These are phyloP conservation scores for Nelumbo lutea DNA, from an alignment of 164 flowering plant genomes.

Conservation along the genomic window DNA sequence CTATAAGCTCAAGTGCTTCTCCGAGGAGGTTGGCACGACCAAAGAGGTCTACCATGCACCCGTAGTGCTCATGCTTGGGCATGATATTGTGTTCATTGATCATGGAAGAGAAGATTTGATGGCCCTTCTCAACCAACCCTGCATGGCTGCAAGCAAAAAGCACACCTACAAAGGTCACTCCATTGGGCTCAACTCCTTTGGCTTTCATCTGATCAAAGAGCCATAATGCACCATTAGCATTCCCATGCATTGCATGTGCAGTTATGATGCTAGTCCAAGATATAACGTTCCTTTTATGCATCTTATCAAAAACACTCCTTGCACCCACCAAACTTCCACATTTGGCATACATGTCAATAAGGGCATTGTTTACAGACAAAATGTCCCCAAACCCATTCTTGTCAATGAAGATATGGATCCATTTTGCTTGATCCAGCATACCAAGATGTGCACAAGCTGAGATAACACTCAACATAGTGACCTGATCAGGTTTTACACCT, in stretches of 20 bases:
- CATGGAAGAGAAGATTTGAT: conserved; percentile 55
- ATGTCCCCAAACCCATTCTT: conserved; percentile 41
- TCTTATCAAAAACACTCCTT: conserved; percentile 42
- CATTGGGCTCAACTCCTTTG: conserved; percentile 52
- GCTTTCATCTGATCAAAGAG: conserved; percentile 56
- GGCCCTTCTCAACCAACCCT: conserved; percentile 65
- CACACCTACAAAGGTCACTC: conserved; percentile 60
- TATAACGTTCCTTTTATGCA: conserved; percentile 62
- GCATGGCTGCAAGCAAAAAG: conserved; percentile 87
- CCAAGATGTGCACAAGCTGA: conserved; percentile 81
- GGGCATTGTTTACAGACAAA: conserved; percentile 58
- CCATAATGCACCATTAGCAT: conserved; percentile 45
- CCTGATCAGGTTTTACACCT: conserved; percentile 58
- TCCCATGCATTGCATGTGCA: conserved; percentile 64
- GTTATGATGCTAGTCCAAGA: conserved; percentile 76
- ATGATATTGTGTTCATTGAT: conserved; percentile 39
- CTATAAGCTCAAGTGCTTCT: conserved; percentile 61
- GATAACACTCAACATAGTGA: conserved; percentile 72
- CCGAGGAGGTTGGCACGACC: conserved; percentile 61
- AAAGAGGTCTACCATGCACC: conserved; percentile 79
- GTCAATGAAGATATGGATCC: conserved; percentile 43
- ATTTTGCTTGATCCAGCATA: conserved; percentile 50
- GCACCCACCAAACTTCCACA: conserved; percentile 68
- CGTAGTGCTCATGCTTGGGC: conserved; percentile 66
- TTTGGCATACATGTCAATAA: conserved; percentile 85